Conservation (phyloP, 306 rosid species). For the Crataegus laevigata region DNA sequence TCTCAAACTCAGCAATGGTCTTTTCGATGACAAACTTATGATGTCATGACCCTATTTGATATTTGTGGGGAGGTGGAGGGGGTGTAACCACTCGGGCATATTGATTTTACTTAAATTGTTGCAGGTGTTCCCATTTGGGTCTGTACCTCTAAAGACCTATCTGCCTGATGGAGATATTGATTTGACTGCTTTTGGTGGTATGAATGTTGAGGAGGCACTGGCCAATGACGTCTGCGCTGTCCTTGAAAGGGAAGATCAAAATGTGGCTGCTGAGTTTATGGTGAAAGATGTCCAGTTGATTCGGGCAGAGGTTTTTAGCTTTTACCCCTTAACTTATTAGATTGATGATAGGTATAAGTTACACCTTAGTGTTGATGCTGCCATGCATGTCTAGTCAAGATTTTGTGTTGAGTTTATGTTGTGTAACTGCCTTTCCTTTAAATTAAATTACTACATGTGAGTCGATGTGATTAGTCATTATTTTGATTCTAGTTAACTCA, state of each 20-base stretch:
- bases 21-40: not conserved
- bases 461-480: not conserved
- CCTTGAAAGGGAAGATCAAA: conserved; percentile 58
- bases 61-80: not conserved
- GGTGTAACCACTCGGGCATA: not conserved
- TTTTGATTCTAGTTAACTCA: not conserved
- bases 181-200: conserved; percentile 51
- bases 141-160: conserved; percentile 77
- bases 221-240: conserved; percentile 56
- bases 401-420: not conserved
- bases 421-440: not conserved
- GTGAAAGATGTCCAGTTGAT: conserved; percentile 87
- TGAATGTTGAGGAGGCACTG: conserved; percentile 65
- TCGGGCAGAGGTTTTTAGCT: conserved; percentile 72
- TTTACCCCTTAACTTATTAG: not conserved
- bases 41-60: not conserved
- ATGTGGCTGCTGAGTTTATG: conserved; percentile 57
- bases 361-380: not conserved
- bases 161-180: conserved; percentile 86
- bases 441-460: not conserved
- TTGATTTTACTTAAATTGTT: not conserved
- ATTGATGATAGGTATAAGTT: not conserved
- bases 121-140: conserved; percentile 70
- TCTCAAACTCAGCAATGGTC: not conserved
- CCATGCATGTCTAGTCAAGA: not conserved